Base-by-base conservation (phyloP, 371 early-diverging fungal genomes). In the Catenaria anguillulae region DNA sequence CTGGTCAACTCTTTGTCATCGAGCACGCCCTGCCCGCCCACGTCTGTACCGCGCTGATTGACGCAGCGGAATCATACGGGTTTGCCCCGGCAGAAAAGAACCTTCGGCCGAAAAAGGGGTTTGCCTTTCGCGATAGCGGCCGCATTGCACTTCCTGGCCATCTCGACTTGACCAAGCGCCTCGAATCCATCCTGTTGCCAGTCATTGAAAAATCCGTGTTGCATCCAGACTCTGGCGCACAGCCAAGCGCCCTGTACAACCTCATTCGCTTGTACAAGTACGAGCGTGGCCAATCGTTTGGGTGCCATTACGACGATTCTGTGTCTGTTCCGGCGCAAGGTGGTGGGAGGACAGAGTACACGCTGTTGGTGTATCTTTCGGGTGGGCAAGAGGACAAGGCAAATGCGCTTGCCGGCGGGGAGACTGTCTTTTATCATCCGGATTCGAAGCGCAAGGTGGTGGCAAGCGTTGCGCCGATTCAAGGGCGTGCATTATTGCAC, bases 401-500 rank as follows among this genome's bases (percentile, higher is more conserved):
- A 10, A 24, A 46, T 10, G 29, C 8, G 52, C 8, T 50, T 26
- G 52, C 1, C 1, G 52, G 52, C 17, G 52, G 52, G 29, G 52
- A 50, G 31, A 50, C 52, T 1, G 52, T 50, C 13, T 50, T 50
- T 26, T 43, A 43, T 23, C 4, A 8, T 2, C 4, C 4, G 19
- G 10, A 17, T 2, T 3, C 4, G 19, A 17, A 5, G 10, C 5
- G 17, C 10, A 43, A 43, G 19, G 8, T 43, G 10, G 45, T 43
- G 4, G 45, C 45, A 17, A 23, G 19, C 19, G 45, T 43, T 3
- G 45, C 45, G 45, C 45, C 45, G 19, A 23, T 43, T 3, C 45
- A 17, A 2, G 45, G 45, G 4, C 45, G 45, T 23, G 45, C 45
- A 4, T 68, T 88, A 60, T 73, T 88, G 23, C 89, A 88, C 73